Evolutionary conservation across 306 rosid species (phyloP), one percentile per base, ranked within the genome.

Genomic region (Cajanus cajan): DNA sequence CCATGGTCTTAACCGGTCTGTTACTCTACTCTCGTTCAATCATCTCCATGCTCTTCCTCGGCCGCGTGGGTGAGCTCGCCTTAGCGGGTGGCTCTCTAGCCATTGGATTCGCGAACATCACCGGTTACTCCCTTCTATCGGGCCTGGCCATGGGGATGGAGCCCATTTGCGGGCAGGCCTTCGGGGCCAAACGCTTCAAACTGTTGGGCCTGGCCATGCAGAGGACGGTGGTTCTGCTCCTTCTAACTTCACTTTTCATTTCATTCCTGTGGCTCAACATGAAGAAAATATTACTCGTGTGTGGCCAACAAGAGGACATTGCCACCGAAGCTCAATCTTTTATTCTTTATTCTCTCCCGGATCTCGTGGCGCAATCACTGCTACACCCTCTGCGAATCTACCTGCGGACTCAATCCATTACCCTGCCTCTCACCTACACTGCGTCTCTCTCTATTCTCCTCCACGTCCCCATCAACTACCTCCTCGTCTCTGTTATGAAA

Each of bases 121-220:
- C 98, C 0, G 97, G 96, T 0, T 95, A 91, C 73, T 95, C 98
- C 10, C 44, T 95, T 81, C 91, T 95, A 71, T 91, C 98, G 1
- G 98, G 98, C 58, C 91, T 95, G 1, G 94, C 98, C 74, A 88
- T 89, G 85, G 98, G 98, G 0, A 92, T 95, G 98, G 98, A 95
- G 36, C 98, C 98, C 69, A 92, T 95, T 21, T 95, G 98, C 2
- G 95, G 90, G 3, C 98, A 95, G 61, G 98, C 98, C 74, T 95
- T 89, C 22, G 98, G 98, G 10, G 98, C 98, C 3, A 88, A 87
- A 58, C 86, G 88, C 73, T 86, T 71, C 90, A 95, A 95, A 78
- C 94, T 95, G 22, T 19, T 95, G 1, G 95, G 97, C 73, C 88
- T 85, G 1, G 70, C 96, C 22, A 61, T 92, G 86, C 98, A 88